These are phyloP conservation scores for Rhododendron simsii DNA, from an alignment of 148 eudicot species.

Conservation along the genomic window DNA sequence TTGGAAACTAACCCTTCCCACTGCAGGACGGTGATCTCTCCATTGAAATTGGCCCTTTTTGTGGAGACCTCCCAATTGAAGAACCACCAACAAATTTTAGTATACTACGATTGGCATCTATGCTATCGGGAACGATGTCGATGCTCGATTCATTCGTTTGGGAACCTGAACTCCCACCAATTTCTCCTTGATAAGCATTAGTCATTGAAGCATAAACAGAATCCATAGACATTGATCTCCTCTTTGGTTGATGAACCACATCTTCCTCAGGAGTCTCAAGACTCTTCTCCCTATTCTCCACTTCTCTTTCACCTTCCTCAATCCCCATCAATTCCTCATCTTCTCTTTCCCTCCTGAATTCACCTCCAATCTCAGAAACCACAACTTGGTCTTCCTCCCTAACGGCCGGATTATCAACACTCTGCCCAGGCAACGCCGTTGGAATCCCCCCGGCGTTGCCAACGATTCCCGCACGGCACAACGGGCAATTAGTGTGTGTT, in stretches of 20 bases:
- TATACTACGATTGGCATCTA: constrained; percentile 6
- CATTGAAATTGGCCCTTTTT: constrained; percentile 29
- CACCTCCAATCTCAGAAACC: neutral
- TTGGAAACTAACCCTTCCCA: constrained; percentile 37
- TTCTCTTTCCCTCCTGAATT: constrained; percentile 6
- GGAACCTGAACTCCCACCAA: constrained; percentile 4
- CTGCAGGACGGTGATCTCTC: constrained; percentile 56
- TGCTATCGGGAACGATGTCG: neutral
- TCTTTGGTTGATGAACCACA: constrained; percentile 16
- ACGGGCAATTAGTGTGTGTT: constrained; percentile 71
- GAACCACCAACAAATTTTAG: constrained; percentile 11
- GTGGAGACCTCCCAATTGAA: constrained; percentile 16
- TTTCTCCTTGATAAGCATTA: neutral
- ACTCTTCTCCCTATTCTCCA: neutral
- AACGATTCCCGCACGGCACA: constrained; percentile 59
- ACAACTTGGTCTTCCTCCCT: constrained; percentile 18
- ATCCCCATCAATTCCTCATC: neutral
- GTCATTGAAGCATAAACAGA: constrained; percentile 16
- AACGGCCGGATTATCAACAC: neutral
- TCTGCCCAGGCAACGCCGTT: neutral
- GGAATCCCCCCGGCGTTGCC: neutral
- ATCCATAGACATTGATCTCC: constrained; percentile 39
- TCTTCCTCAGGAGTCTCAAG: neutral
- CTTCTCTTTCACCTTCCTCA: constrained; percentile 16
- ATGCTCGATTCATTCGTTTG: neutral